phyloP scores from a whole-genome alignment of 495 filamentous ascomycete genomes.

The Aspergillus carlsbadensis region DNA sequence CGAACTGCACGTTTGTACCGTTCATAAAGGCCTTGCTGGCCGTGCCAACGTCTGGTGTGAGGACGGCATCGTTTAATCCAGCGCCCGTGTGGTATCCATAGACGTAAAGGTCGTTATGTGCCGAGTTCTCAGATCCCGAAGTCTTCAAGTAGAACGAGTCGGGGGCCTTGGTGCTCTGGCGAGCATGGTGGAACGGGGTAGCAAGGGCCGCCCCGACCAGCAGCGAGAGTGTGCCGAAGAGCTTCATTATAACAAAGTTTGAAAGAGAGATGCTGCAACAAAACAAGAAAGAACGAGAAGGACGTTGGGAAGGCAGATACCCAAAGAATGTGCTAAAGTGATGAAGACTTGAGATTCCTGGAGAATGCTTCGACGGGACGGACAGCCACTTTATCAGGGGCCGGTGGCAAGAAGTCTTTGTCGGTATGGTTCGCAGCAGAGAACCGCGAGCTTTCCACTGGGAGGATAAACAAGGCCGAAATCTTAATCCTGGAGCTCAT shows the following conservation, averaged over 20 bases:
- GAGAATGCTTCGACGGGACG: not conserved
- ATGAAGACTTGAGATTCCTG: not conserved
- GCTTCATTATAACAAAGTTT: slow-evolving; percentile 28
- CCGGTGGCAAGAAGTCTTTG: not conserved
- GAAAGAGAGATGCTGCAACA: not conserved
- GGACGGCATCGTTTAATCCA: slow-evolving; percentile 44
- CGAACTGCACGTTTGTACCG: slow-evolving; percentile 38
- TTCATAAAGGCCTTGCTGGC: slow-evolving; percentile 43
- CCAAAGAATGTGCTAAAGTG: slow-evolving; percentile 10
- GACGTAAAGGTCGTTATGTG: slow-evolving; percentile 45
- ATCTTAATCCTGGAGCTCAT: not conserved
- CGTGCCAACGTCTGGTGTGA: slow-evolving; percentile 24
- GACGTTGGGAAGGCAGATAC: slow-evolving; percentile 3
- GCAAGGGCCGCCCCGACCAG: slow-evolving; percentile 28
- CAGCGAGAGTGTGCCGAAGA: slow-evolving; percentile 32
- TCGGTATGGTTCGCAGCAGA: slow-evolving; percentile 5
- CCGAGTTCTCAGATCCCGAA: slow-evolving; percentile 24
- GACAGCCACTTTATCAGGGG: slow-evolving; percentile 4
- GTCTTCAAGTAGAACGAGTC: slow-evolving; percentile 47
- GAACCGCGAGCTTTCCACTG: not conserved
- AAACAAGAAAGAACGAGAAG: slow-evolving; percentile 3
- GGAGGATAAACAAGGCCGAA: slow-evolving; percentile 6
- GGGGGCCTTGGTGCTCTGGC: slow-evolving; percentile 15
- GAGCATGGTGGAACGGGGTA: slow-evolving; percentile 14
- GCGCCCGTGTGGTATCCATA: slow-evolving; percentile 51